phyloP scores from a whole-genome alignment of 306 rosid species.

The Mimosa pudica region DNA sequence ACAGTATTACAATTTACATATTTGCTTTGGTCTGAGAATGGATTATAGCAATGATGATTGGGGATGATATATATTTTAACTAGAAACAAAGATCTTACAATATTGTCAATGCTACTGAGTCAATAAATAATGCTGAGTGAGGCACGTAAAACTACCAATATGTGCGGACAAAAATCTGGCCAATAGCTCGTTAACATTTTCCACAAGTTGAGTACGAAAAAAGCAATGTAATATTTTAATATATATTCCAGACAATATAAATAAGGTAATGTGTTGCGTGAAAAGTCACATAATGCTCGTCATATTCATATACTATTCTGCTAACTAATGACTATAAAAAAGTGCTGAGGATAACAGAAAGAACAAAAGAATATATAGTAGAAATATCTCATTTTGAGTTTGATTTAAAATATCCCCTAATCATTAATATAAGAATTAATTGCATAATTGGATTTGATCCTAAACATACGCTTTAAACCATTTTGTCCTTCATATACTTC shows the following conservation, averaged over 20 bases:
- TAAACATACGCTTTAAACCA: too few relatives aligned
- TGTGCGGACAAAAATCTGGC: neutral
- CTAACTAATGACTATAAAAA: neutral
- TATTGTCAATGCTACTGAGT: neutral
- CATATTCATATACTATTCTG: neutral
- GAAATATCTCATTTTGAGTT: neutral
- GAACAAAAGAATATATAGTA: neutral
- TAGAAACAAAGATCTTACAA: neutral
- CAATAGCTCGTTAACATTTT: neutral
- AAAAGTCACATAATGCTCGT: neutral
- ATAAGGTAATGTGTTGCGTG: neutral
- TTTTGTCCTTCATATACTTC: too few relatives aligned
- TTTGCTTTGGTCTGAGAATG: neutral
- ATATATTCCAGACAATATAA: neutral
- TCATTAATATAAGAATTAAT: neutral
- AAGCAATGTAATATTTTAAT: neutral
- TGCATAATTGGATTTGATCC: neutral
- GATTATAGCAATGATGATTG: too few relatives aligned
- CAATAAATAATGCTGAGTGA: neutral
- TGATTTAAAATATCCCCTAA: neutral
- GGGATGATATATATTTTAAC: too few relatives aligned
- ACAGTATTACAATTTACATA: neutral
- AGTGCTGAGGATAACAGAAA: neutral
- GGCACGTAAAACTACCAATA: neutral
- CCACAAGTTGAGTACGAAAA: neutral